Evolutionary conservation across 2,329 filamentous ascomycete species (phyloP), one percentile per base, ranked within the genome.

Genomic region (Fonsecaea monophora): DNA sequence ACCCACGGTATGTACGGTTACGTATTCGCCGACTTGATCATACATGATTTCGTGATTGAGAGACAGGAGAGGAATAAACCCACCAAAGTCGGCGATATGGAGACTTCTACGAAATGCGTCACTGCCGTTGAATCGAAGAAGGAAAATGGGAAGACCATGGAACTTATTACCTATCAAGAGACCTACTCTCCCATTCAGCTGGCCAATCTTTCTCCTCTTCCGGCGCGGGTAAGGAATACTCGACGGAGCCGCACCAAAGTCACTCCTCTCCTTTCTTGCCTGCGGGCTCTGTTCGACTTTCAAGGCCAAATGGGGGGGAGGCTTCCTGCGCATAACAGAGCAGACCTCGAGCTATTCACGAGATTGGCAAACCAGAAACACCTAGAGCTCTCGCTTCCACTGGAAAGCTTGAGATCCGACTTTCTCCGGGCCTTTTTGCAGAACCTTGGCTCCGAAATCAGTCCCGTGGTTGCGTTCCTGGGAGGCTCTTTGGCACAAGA

Each of bases 401-500:
- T 83, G 15, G 87, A 90, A 72, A 90, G 89, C 0, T 81, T 93
- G 35, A 83, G 83, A 25, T 86, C 89, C 1, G 87, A 92, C 32
- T 90, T 96, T 73, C 82, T 98, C 32, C 87, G 92, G 64, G 89
- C 85, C 74, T 99, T 99, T 80, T 78, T 98, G 48, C 91, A 95
- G 78, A 96, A 96, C 72, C 83, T 97, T 5, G 90, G 89, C 63
- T 88, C 88, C 74, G 94, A 98, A 80, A 82, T 98, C 45, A 89
- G 91, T 12, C 93, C 95, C 7, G 92, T 96, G 8, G 90, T 92
- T 0, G 94, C 95, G 1, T 92, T 97, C 66, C 83, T 99, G 10
- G 95, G 95, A 57, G 95, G 94, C 9, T 89, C 94, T 77, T 85
- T 99, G 15, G 92, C 94, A 0, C 95, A 99, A 80, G 95, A 99